Base-by-base conservation (phyloP, 441 rosid genomes). In the Erodium moschatum region DNA sequence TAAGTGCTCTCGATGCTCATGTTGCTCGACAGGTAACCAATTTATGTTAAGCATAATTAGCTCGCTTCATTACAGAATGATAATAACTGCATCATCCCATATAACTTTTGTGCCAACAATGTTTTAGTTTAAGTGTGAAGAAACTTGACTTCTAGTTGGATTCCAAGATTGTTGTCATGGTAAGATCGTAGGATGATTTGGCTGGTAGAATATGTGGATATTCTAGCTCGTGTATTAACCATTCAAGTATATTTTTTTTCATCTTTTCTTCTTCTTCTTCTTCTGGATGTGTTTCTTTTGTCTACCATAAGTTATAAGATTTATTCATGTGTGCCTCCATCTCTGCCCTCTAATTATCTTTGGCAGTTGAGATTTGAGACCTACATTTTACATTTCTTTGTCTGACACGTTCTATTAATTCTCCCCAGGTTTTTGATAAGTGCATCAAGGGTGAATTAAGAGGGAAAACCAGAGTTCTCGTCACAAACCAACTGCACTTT, bases 1-100 rank as follows among this genome's bases (percentile, higher is more conserved):
- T 92, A 73, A 92, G 98, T 83, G 97, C 98, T 71, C 83, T 92
- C 62, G 98, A 92, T 78, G 97, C 98, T 58, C 96, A 90, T 69
- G 98, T 92, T 67, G 96, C 82, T 73, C 95, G 88, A 74, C 96
- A 90, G 97, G 98, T 92, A 83, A 70, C 48, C 50, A 44, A 40
- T 70, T 76, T 48, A 21, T 60, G 12, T 4, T 4, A 38, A 18
- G 4, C 6, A 42, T 9, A 2, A 42, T 66, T 18, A 40, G 27
- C 10, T 44, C 9, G 20, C 56, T 42, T 20, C 69, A 44, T 4
- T 35, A 20, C 40, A 12, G 4, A 54, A 18, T 40, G 38, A 67
- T 42, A 31, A 12, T 33, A 35, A 64, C 20, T 33, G 68, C 68
- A 38, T 65, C 44, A 33, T 18, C 20, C 50, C 48, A 35, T 16